Base-by-base conservation (phyloP, 371 early-diverging fungal genomes). In the Actinomucor elegans region DNA sequence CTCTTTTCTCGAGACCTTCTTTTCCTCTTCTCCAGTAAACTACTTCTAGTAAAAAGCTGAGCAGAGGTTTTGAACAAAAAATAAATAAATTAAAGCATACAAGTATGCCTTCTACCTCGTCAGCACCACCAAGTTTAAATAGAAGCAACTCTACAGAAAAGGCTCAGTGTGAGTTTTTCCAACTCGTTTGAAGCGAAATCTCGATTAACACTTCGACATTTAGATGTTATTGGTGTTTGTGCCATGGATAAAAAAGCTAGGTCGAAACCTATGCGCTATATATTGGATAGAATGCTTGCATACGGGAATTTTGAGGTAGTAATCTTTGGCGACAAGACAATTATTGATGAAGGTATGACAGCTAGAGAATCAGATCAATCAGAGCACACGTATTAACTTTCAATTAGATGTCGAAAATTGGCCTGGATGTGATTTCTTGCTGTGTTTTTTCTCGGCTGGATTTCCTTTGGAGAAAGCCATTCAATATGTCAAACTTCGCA, bases 371-470 rank as follows among this genome's bases (percentile, higher is more conserved):
- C 2, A 12, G 33, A 21, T 20, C n/a, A n/a, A n/a, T n/a, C n/a
- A n/a, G n/a, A n/a, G n/a, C n/a, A n/a, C n/a, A n/a, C n/a, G n/a
- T n/a, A n/a, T n/a, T n/a, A n/a, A n/a, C n/a, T n/a, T n/a, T n/a
- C n/a, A n/a, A n/a, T n/a, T 21, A 90, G 92, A 84, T 44, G 83
- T 92, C 24, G 89, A 90, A 29, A 80, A 84, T 51, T 98, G 99
- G 99, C 99, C 99, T 5, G 74, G 79, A 1, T 96, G 98, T 71
- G 97, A 99, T 72, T 94, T 98, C 61, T 79, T 99, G 61, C 89
- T 99, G 27, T 91, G 96, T 11, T 99, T 99, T 75, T 98, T 95
- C 71, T 94, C 95, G 5, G 84, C 71, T 24, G 98, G 95, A 24
- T 98, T 99, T 58, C 99, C 99, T 1, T 75, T 99, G 24, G 81